These are phyloP conservation scores for Saxophila tyrrhenica DNA, from an alignment of 495 filamentous ascomycete species.

Conservation along the genomic window DNA sequence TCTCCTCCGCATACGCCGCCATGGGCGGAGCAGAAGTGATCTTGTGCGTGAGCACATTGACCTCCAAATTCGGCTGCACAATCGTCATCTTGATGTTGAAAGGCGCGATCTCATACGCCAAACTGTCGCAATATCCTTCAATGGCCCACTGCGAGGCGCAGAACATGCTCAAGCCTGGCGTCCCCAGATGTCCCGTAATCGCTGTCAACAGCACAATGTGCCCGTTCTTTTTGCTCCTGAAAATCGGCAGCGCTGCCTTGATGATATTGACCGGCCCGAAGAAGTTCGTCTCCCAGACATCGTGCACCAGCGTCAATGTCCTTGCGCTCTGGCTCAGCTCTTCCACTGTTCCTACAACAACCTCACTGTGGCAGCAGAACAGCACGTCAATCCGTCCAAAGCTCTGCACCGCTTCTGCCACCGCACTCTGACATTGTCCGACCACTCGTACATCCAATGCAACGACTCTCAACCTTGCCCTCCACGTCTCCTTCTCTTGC, in stretches of 20 bases:
- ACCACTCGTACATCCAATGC: constrained; percentile 29
- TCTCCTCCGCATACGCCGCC: constrained; percentile 57
- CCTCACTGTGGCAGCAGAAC: constrained; percentile 76
- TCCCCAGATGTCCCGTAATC: constrained; percentile 85
- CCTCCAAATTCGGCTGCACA: constrained; percentile 80
- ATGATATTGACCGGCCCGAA: constrained; percentile 94
- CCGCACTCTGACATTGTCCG: constrained; percentile 59
- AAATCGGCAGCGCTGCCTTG: constrained; percentile 71
- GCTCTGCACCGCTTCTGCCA: constrained; percentile 70
- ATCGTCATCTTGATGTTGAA: constrained; percentile 96
- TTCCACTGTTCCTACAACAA: constrained; percentile 81
- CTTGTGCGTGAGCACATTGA: constrained; percentile 70
- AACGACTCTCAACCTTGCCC: constrained; percentile 29
- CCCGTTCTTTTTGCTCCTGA: constrained; percentile 66
- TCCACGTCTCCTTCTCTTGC: constrained; percentile 29
- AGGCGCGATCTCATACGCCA: constrained; percentile 93
- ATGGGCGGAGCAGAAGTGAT: constrained; percentile 70
- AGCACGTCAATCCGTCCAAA: constrained; percentile 86
- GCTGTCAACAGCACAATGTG: constrained; percentile 86
- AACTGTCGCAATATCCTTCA: constrained; percentile 92
- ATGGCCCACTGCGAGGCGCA: constrained; percentile 89
- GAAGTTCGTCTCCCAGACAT: constrained; percentile 90
- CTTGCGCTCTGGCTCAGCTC: constrained; percentile 66
- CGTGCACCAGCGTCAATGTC: constrained; percentile 65
- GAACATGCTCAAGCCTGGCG: constrained; percentile 81